Conservation (phyloP, 2,329 filamentous ascomycete species). For the Colletotrichum magnum region DNA sequence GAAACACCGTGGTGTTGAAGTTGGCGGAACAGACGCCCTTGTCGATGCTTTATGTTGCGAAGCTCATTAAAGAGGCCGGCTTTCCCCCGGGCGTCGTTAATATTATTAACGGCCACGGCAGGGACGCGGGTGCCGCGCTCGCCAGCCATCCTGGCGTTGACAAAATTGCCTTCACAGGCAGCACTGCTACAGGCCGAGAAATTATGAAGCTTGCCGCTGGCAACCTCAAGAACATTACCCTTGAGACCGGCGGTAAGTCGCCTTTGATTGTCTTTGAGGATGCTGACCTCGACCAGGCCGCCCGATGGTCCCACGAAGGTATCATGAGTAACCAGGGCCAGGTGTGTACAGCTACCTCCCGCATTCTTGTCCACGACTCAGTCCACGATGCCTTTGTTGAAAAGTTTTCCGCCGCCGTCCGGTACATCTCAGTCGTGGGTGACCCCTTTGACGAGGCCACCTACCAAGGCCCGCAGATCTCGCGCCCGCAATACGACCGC, state of each 20-base stretch:
- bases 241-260: conserved; percentile 74
- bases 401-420: conserved; percentile 71
- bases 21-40: conserved; percentile 73
- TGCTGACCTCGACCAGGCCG: conserved; percentile 73
- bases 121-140: conserved; percentile 74
- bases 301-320: conserved; percentile 62
- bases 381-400: conserved; percentile 73
- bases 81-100: conserved; percentile 83
- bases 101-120: conserved; percentile 76
- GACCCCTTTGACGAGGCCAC: conserved; percentile 75
- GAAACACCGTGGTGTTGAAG: conserved; percentile 72
- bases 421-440: conserved; percentile 70
- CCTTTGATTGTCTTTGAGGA: conserved; percentile 73
- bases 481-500: conserved; percentile 73
- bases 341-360: conserved; percentile 71
- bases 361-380: conserved; percentile 70
- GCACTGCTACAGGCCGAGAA: conserved; percentile 75
- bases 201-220: conserved; percentile 79
- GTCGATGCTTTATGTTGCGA: conserved; percentile 72
- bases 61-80: conserved; percentile 76
- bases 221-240: conserved; percentile 71
- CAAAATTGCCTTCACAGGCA: conserved; percentile 82
- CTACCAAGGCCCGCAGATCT: conserved; percentile 79
- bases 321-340: conserved; percentile 72
- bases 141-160: conserved; percentile 75